A percentile compares a stretch with the other conserved stretches of the same genome.
Evolutionary conservation across 2,329 filamentous ascomycete genomes (phyloP).

Genomic region (Aspergillus sp.): DNA sequence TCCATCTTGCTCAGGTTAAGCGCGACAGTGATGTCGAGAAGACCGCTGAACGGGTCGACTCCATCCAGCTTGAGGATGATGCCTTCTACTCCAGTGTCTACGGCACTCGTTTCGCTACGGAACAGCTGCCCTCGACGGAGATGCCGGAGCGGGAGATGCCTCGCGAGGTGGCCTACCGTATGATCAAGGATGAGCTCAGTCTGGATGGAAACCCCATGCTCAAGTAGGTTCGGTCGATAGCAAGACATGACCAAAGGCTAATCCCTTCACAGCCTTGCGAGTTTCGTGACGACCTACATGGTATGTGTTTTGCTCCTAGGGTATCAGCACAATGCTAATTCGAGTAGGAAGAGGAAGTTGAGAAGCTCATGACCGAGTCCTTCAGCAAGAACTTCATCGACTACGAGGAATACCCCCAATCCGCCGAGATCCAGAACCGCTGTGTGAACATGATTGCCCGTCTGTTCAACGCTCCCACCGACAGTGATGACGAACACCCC

Average conservation of each 20-base stretch:
- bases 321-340: not conserved
- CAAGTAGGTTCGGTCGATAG: conserved; percentile 38
- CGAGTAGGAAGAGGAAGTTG: conserved; percentile 80
- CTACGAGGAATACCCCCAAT: conserved; percentile 81
- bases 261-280: conserved; percentile 66
- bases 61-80: conserved; percentile 51
- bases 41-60: conserved; percentile 46
- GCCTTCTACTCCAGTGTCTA: conserved; percentile 77
- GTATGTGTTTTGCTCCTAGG: conserved; percentile 46
- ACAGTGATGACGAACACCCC: conserved; percentile 59
- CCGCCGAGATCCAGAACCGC: conserved; percentile 84
- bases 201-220: conserved; percentile 90
- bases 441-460: conserved; percentile 89
- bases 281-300: conserved; percentile 97
- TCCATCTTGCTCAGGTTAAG: conserved; percentile 44
- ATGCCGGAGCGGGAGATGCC: conserved; percentile 94
- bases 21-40: conserved; percentile 38
- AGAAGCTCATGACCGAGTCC: conserved; percentile 90
- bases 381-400: conserved; percentile 96
- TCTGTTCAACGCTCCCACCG: conserved; percentile 76
- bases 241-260: not conserved
- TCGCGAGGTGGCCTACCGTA: conserved; percentile 85
- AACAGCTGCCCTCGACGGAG: conserved; percentile 77
- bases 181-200: conserved; percentile 94
- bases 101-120: conserved; percentile 77